Conservation (phyloP, 768 basidiomycete genomes). For the Harrya chromipes region DNA sequence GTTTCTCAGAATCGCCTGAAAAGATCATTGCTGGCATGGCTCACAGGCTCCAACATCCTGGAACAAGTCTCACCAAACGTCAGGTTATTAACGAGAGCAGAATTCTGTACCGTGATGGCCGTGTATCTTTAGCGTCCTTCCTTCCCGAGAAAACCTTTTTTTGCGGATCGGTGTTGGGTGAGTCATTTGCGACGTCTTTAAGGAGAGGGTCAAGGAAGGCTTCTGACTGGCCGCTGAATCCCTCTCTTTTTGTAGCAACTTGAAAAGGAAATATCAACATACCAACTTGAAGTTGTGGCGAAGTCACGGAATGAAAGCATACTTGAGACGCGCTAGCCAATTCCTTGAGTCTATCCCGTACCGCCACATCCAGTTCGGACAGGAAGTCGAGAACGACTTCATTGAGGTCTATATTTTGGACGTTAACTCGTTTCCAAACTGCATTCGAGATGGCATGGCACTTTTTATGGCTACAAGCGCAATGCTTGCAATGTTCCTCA, state of each 20-base stretch:
- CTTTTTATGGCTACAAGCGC: conserved; percentile 18
- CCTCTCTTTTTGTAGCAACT: conserved; percentile 15
- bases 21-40: not conserved
- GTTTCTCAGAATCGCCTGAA: not conserved
- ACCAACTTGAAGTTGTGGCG: no score
- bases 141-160: not conserved
- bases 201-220: conserved; percentile 6
- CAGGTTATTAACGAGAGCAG: not conserved
- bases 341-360: conserved; percentile 15
- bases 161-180: not conserved
- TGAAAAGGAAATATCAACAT: not conserved
- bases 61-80: not conserved
- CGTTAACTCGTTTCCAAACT: not conserved
- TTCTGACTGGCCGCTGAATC: conserved; percentile 2
- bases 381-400: conserved; percentile 21
- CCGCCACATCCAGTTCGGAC: conserved; percentile 4
- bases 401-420: conserved; percentile 13
- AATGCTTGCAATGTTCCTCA: conserved; percentile 13
- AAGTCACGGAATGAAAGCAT: not conserved
- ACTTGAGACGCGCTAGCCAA: conserved; percentile 10
- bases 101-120: conserved; percentile 1
- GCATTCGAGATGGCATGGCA: not conserved
- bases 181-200: conserved; percentile 6
- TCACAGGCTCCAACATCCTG: conserved; percentile 11
- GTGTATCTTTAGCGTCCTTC: not conserved